Percentiles rank a stretch among this genome's conserved stretches.
These are phyloP conservation scores for Collybiopsis luxurians DNA, from an alignment of 768 basidiomycete genomes.

Conservation along the genomic window DNA sequence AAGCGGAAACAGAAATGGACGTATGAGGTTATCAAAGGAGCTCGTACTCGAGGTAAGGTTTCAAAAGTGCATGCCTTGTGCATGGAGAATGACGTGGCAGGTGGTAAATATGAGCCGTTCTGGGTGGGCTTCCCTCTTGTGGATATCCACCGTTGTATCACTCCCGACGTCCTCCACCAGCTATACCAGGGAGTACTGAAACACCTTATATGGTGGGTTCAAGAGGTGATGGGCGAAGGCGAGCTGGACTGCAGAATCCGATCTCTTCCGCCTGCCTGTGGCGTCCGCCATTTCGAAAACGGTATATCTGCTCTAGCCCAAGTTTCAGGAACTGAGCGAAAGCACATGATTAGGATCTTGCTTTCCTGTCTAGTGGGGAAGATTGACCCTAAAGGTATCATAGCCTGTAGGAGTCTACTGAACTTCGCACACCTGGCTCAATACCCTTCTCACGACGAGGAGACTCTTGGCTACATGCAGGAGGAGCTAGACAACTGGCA, in stretches of 20 bases:
- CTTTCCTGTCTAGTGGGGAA: slow-evolving; percentile 22
- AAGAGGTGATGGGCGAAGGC: slow-evolving; percentile 14
- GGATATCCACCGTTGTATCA: too few species aligned
- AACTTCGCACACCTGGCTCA: slow-evolving; percentile 30
- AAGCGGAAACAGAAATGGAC: neutral
- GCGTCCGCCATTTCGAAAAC: slow-evolving; percentile 30
- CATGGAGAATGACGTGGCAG: neutral
- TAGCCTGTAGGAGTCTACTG: slow-evolving; percentile 22
- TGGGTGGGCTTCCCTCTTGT: slow-evolving; percentile 40
- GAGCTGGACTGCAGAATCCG: slow-evolving; percentile 38
- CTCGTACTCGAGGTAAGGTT: neutral
- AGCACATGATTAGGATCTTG: slow-evolving; percentile 24
- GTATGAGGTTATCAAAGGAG: neutral
- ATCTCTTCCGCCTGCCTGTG: slow-evolving; percentile 24
- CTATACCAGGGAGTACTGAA: too few species aligned
- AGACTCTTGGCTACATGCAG: slow-evolving; percentile 15
- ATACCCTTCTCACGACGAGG: slow-evolving; percentile 11
- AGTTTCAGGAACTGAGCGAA: slow-evolving; percentile 35
- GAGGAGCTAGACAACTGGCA: slow-evolving; percentile 18
- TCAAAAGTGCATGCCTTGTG: neutral
- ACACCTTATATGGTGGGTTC: slow-evolving; percentile 36
- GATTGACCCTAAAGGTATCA: slow-evolving; percentile 7
- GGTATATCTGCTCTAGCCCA: slow-evolving; percentile 35
- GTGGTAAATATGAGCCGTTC: slow-evolving; percentile 25
- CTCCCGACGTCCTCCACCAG: too few species aligned